A percentile compares a stretch with the other conserved stretches of the same genome.
Conservation (phyloP, 2,329 filamentous ascomycete species). For the Cladosporium halotolerans region DNA sequence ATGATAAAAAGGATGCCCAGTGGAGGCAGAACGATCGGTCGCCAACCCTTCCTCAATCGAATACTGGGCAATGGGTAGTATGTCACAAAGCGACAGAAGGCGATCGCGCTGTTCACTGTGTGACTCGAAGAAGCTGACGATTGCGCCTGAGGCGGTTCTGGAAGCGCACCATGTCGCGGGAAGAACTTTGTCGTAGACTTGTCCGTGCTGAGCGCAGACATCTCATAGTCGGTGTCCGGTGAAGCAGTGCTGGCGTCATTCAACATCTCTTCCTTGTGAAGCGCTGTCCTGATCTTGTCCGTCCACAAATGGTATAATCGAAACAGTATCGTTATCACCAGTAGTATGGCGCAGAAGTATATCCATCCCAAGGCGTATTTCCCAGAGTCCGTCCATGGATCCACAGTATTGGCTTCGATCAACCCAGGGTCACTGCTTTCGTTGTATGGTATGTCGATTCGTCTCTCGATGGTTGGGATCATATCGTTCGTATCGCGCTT, state of each 20-base stretch:
- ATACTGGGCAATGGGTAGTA: slow-evolving; percentile 79
- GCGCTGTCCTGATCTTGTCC: slow-evolving; percentile 83
- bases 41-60: slow-evolving; percentile 54
- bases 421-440: slow-evolving; percentile 50
- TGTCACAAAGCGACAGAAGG: slow-evolving; percentile 81
- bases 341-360: slow-evolving; percentile 72
- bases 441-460: slow-evolving; percentile 53
- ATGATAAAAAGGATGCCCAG: slow-evolving; percentile 65
- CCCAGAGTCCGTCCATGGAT: slow-evolving; percentile 74
- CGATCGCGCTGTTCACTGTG: slow-evolving; percentile 69
- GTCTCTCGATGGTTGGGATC: slow-evolving; percentile 24
- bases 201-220: slow-evolving; percentile 53
- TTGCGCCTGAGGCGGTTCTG: slow-evolving; percentile 55
- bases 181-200: slow-evolving; percentile 69
- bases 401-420: slow-evolving; percentile 52
- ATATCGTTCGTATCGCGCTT: slow-evolving; percentile 12
- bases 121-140: slow-evolving; percentile 70
- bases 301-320: slow-evolving; percentile 86
- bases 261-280: slow-evolving; percentile 76
- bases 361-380: slow-evolving; percentile 87
- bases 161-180: slow-evolving; percentile 55
- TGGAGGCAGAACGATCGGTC: slow-evolving; percentile 71
- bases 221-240: slow-evolving; percentile 55
- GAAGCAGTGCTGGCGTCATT: slow-evolving; percentile 54
- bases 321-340: slow-evolving; percentile 60